Base-by-base conservation (phyloP, 2,329 filamentous ascomycete species). In the Zarea fungicola region DNA sequence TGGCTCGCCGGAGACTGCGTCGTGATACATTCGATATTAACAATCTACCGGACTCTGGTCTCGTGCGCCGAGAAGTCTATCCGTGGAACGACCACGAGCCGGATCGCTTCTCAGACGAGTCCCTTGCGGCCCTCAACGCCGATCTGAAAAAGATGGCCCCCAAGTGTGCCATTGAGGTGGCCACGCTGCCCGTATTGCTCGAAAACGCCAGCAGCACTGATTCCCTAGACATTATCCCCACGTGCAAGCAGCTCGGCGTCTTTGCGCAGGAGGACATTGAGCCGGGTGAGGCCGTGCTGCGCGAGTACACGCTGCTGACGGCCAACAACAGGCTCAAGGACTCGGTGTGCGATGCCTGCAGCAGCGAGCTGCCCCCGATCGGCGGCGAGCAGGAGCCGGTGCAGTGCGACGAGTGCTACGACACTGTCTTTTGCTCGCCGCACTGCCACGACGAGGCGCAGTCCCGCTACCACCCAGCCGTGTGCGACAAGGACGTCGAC, bases 241-340 rank as follows among this genome's bases (percentile, higher is more conserved):
- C 79, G 5, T 84, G 83, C 56, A 78, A 80, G 52, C 93, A 99
- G 65, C 78, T 99, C 1, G 93, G 93, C 5, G 77, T 99, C 4
- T 97, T 97, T 63, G 92, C 91, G 7, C 88, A 83, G 58, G 79
- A 87, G 54, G 84, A 95, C 55, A 87, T 97, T 31, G 69, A 73
- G 1, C 81, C 89, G 0, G 87, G 87, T 9, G 87, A 95, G 63
- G 74, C 77, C 6, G 82, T 96, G 2, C 76, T 99, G 25, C 73
- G 80, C 41, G 93, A 99, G 62, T 87, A 85, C 52, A 93, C 90
- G 8, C 77, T 96, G 7, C 72, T 99, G 34, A 96, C 91, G 2
- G 91, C 89, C 39, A 93, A 92, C 58, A 93, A 93, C 62, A 83
- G 89, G 25, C 78, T 93, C 11, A 89, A 95, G 62, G 90, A 95